Evolutionary conservation across 2,329 filamentous ascomycete species (phyloP).

Genomic region (Aspergillus viridinutans): DNA sequence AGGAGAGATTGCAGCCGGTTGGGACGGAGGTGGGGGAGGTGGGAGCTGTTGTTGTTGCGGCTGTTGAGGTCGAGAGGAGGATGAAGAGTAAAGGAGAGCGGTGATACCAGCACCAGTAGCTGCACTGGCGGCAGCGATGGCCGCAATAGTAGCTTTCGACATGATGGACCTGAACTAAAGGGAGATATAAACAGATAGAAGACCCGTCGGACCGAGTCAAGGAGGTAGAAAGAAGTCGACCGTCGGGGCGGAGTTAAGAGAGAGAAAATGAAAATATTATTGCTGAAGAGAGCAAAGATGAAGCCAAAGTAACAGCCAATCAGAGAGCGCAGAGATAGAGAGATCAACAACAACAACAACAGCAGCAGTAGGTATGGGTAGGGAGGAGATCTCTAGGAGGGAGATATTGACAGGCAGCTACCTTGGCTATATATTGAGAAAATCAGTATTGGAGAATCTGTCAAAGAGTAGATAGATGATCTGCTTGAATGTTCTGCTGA

Average conservation of each 20-base stretch:
- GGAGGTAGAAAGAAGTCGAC: neutral
- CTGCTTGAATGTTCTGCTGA: neutral
- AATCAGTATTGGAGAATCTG: too few species aligned
- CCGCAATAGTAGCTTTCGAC: conserved; percentile 73
- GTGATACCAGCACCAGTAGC: conserved; percentile 72
- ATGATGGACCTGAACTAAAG: conserved; percentile 44
- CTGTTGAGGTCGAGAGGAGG: conserved; percentile 32
- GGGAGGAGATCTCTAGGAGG: too few species aligned
- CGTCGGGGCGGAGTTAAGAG: neutral
- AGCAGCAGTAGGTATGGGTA: too few species aligned
- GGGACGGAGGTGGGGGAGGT: conserved; percentile 25
- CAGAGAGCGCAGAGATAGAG: conserved; percentile 13
- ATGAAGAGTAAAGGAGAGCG: conserved; percentile 62
- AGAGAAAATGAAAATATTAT: conserved; percentile 8
- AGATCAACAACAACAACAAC: too few species aligned
- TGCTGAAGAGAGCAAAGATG: neutral
- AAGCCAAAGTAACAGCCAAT: conserved; percentile 21
- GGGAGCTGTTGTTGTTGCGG: conserved; percentile 24
- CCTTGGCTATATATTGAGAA: neutral
- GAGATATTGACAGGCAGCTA: neutral
- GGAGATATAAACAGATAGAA: neutral
- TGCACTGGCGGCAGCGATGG: conserved; percentile 71
- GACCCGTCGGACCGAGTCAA: neutral
- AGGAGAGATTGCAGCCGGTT: conserved; percentile 35
- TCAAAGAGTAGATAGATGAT: neutral